Base-by-base conservation (phyloP, 2,329 filamentous ascomycete species). In the Orbilia brochopaga region DNA sequence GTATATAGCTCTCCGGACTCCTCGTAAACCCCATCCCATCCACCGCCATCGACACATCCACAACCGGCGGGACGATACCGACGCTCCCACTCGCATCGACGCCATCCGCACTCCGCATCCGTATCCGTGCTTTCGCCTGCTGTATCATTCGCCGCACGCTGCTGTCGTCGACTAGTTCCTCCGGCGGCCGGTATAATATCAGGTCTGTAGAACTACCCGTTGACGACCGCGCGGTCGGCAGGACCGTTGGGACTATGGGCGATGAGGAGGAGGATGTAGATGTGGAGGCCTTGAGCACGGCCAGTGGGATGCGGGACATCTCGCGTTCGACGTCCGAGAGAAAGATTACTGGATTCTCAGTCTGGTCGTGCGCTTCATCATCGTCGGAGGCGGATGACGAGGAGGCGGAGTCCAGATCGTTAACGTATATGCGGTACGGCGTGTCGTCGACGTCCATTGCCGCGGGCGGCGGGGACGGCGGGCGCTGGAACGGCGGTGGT, bases 321-420 rank as follows among this genome's bases (percentile, higher is more conserved):
- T 90, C 89, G 80, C 90, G 91, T 78, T 93, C 89, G 61, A 97
- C 90, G 78, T 95, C 90, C 0, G 91, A 88, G 0, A 96, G 84
- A 81, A 97, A 92, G 77, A 92, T 83, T 52, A 95, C 59, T 42
- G 73, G 84, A 75, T 83, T 85, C 75, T 82, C 84, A n/a, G 75
- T 85, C 84, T 21, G 85, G 56, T 82, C 80, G 63, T 87, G 83
- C 46, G 85, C 82, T 53, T 83, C 81, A 70, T 89, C 86, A 27
- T 84, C 82, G 74, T 88, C 87, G 13, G 66, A 70, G 74, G 88
- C 87, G 13, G 66, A 70, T 8, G 13, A 88, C 88, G 97, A 85
- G 80, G 97, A 93, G 80, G 97, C 93, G 76, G 89, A 89, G 78
- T 96, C 92, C 8, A 99, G 83, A 79, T 95, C 88, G 82, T 92